Percentiles rank a stretch among this genome's conserved stretches.
phyloP scores from a whole-genome alignment of 1,139 yeast genomes.

The Yarrowia galli region DNA sequence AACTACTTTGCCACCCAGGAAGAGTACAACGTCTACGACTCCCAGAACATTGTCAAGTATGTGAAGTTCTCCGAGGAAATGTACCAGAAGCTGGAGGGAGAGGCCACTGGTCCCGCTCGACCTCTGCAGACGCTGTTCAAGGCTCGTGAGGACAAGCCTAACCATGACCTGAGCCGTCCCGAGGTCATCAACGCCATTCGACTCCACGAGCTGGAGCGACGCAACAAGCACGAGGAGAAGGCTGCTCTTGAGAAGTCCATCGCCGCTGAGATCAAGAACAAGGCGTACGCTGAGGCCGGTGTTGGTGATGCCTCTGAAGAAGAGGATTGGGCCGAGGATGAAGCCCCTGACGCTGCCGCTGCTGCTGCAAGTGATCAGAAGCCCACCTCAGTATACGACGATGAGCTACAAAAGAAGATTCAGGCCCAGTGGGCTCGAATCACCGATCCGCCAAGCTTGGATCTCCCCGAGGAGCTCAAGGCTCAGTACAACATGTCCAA shows the following conservation, averaged over 20 bases:
- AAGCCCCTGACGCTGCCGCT: not conserved
- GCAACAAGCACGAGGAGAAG: conserved; percentile 40
- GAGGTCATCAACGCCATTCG: conserved; percentile 41
- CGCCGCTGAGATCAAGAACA: conserved; percentile 7
- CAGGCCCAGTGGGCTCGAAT: conserved; percentile 43
- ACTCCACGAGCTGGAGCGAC: conserved; percentile 40
- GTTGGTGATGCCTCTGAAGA: conserved; percentile 33
- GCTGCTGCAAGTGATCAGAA: not conserved
- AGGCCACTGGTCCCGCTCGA: conserved; percentile 24
- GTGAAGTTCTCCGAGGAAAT: conserved; percentile 36
- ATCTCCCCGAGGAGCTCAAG: conserved; percentile 13
- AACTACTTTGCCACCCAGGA: conserved; percentile 40
- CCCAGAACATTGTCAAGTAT: conserved; percentile 36
- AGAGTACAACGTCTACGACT: conserved; percentile 41
- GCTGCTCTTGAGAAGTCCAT: conserved; percentile 35
- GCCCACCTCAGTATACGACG: conserved; percentile 25
- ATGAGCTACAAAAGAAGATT: conserved; percentile 39
- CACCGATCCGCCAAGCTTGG: conserved; percentile 42
- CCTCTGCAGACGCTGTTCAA: conserved; percentile 37
- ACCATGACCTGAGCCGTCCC: conserved; percentile 40
- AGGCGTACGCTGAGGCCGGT: conserved; percentile 38
- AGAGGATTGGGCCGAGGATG: conserved; percentile 21
- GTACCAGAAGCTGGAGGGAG: conserved; percentile 39
- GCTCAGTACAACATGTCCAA: not conserved
- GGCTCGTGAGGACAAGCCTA: conserved; percentile 38